phyloP scores from a whole-genome alignment of 2,329 filamentous ascomycete species.

The Setomelanomma holmii region DNA sequence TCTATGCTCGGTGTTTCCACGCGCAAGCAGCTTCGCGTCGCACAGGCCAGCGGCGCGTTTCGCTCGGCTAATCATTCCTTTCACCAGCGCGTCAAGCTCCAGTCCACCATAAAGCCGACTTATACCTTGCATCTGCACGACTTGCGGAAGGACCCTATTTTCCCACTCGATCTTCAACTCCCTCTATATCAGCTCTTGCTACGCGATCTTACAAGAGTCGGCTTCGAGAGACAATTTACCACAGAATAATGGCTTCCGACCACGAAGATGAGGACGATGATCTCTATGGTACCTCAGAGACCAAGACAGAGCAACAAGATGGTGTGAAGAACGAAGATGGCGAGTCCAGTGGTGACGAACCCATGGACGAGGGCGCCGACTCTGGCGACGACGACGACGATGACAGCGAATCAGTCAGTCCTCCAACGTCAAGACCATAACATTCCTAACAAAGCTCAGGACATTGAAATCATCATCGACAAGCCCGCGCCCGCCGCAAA shows the following conservation, averaged over 20 bases:
- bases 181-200: too few relatives aligned
- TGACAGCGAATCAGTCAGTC: slow-evolving; percentile 52
- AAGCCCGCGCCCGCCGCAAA: slow-evolving; percentile 51
- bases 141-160: too few relatives aligned
- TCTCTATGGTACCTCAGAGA: slow-evolving; percentile 54
- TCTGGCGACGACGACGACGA: slow-evolving; percentile 55
- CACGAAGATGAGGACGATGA: slow-evolving; percentile 62
- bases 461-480: slow-evolving; percentile 62
- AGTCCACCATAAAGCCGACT: neutral
- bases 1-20: slow-evolving; percentile 5
- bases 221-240: neutral
- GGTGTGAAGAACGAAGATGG: slow-evolving; percentile 36
- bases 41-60: slow-evolving; percentile 29
- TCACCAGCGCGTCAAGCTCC: slow-evolving; percentile 8
- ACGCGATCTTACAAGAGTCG: too few relatives aligned
- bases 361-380: slow-evolving; percentile 54
- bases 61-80: slow-evolving; percentile 30
- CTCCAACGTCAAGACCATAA: slow-evolving; percentile 7
- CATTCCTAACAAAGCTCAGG: slow-evolving; percentile 47
- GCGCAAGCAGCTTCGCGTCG: slow-evolving; percentile 7
- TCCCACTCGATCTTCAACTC: too few relatives aligned
- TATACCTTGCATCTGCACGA: neutral
- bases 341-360: slow-evolving; percentile 49
- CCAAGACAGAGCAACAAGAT: slow-evolving; percentile 28
- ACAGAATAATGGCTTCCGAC: slow-evolving; percentile 56